Conservation (phyloP, 331 rosid species). For the Dryas integrifolia region DNA sequence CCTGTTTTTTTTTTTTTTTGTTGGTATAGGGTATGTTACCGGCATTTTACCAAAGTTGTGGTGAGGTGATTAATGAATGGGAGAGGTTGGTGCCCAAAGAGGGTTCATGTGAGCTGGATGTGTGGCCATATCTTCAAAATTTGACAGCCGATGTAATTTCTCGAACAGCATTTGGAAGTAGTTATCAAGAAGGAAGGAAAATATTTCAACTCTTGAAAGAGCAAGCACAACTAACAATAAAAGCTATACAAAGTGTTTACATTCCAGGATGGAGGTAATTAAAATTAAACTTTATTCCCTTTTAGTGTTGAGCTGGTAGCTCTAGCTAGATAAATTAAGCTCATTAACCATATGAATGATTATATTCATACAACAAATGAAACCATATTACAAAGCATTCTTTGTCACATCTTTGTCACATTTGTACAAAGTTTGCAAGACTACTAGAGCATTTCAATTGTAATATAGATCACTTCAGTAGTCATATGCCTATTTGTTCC, state of each 20-base stretch:
- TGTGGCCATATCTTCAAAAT: constrained; percentile 30
- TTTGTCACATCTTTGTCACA: no score
- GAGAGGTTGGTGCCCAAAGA: background rate
- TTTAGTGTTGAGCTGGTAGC: no score
- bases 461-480: no score
- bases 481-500: no score
- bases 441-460: no score
- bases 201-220: constrained; percentile 30
- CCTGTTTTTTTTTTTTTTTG: background rate
- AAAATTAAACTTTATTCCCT: no score
- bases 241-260: background rate
- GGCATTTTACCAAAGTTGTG: constrained; percentile 6
- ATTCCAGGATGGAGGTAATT: constrained; percentile 41
- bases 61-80: constrained; percentile 33
- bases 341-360: no score
- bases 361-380: no score
- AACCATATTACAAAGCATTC: no score
- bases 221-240: background rate
- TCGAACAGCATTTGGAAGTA: constrained; percentile 37
- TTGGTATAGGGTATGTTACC: constrained; percentile 24
- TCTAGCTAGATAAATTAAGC: no score
- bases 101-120: constrained; percentile 34
- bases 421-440: no score
- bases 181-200: constrained; percentile 36
- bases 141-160: constrained; percentile 30